Base-by-base conservation (phyloP, 306 rosid genomes). In the Benincasa hispida region DNA sequence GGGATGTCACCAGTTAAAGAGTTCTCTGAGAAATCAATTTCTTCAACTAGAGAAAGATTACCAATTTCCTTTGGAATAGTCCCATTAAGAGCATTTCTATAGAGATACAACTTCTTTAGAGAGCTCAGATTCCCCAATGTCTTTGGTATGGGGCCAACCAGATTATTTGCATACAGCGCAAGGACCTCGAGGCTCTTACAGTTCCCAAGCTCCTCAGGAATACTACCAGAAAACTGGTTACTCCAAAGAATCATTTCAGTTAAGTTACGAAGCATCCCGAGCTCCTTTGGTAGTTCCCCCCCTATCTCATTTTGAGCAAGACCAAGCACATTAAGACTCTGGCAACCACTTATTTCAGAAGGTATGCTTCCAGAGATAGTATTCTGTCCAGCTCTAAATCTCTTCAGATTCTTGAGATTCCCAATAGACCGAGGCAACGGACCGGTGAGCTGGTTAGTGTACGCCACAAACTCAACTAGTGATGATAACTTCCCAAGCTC, bases 1-100 rank as follows among this genome's bases (percentile, higher is more conserved):
- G 99, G 98, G 51, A 95, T 87, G 19, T 78, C 86, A 76, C 99
- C 98, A 18, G 51, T 82, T 83, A 95, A 81, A 67, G 59, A 67
- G 74, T 95, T 95, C 82, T 95, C 98, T 0, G 99, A 92, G 85
- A 95, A 87, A 90, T 95, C 99, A 75, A 95, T 84, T 79, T 86
- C 84, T 51, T 53, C 5, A 47, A 83, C 93, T 32, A 61, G 79
- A 72, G 92, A 87, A 85, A 95, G 98, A 82, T 95, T 95, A 80
- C 98, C 98, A 60, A 90, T 80, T 83, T 86, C 91, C 87, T 83
- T 88, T n/a, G 98, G 99, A 83, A 95, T 95, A 53, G 91, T 88
- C 79, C 99, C 99, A 84, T 95, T 95, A 85, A 95, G 68, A 74
- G 60, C 84, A 81, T 92, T 95, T 79, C 91, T 83, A 80, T 95